Evolutionary conservation across 805 yeast species (phyloP).

Genomic region (Wickerhamomyces strasburgensis): DNA sequence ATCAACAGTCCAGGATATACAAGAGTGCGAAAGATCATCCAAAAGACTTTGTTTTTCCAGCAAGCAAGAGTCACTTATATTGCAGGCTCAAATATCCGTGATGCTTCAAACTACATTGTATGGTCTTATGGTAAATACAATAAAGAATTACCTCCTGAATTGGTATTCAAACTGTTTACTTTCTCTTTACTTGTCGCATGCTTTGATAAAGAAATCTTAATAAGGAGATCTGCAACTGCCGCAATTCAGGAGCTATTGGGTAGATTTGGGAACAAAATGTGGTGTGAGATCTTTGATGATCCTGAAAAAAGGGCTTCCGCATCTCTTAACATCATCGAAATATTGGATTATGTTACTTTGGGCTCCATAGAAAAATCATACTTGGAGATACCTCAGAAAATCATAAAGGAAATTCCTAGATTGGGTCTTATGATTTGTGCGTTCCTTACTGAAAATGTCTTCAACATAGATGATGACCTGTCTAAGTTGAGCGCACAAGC

Average conservation of each 20-base stretch:
- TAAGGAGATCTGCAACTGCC: constrained; percentile 80
- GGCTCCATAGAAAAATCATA: constrained; percentile 41
- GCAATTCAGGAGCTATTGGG: constrained; percentile 86
- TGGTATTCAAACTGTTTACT: constrained; percentile 21
- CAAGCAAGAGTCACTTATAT: constrained; percentile 47
- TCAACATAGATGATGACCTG: constrained; percentile 36
- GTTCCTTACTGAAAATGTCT: constrained; percentile 29
- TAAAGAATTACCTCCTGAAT: constrained; percentile 22
- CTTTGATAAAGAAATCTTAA: constrained; percentile 68
- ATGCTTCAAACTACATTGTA: constrained; percentile 76
- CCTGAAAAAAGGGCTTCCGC: constrained; percentile 28
- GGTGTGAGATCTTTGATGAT: constrained; percentile 24
- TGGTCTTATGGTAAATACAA: constrained; percentile 65
- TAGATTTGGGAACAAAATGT: constrained; percentile 48
- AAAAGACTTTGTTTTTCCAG: constrained; percentile 48
- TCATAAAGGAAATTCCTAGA: constrained; percentile 23
- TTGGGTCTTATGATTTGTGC: constrained; percentile 26
- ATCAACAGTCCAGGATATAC: constrained; percentile 9
- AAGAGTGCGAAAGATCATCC: constrained; percentile 30
- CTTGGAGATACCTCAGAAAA: constrained; percentile 28
- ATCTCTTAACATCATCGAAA: constrained; percentile 50
- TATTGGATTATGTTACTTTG: constrained; percentile 46
- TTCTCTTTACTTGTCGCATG: constrained; percentile 47
- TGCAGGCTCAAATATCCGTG: constrained; percentile 68
- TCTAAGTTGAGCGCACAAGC: constrained; percentile 39